A percentile compares a stretch with the other conserved stretches of the same genome.
These are phyloP conservation scores for Starmerella asiatica DNA, from an alignment of 805 yeast species.

Conservation along the genomic window DNA sequence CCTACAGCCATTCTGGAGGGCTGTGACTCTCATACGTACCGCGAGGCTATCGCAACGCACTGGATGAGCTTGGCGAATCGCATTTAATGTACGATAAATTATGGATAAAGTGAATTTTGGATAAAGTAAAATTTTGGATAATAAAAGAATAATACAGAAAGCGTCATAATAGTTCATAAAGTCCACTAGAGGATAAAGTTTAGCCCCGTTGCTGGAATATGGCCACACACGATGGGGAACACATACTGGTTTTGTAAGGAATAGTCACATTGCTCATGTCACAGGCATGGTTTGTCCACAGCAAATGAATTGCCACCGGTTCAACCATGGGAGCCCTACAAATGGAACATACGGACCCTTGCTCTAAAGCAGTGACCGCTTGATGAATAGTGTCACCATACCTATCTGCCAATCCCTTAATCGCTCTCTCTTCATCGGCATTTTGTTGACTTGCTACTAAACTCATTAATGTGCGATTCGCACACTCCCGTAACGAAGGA, in stretches of 20 bases:
- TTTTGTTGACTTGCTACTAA: neutral
- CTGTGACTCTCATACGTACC: conserved; percentile 9
- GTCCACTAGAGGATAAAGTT: too few relatives aligned
- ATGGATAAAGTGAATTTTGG: neutral
- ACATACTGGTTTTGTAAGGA: conserved; percentile 8
- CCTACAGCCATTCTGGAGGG: conserved; percentile 19
- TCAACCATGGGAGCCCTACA: conserved; percentile 5
- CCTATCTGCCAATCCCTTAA: neutral
- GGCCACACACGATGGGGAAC: conserved; percentile 6
- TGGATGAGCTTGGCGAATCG: conserved; percentile 18
- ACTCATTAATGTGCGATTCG: conserved; percentile 2
- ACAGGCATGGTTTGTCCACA: conserved; percentile 8
- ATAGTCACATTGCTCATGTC: conserved; percentile 8
- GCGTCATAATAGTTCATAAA: too few relatives aligned
- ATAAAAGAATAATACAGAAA: neutral
- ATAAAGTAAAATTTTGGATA: neutral
- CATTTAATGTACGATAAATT: conserved; percentile 1
- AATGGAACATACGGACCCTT: conserved; percentile 11
- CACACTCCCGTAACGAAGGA: conserved; percentile 13
- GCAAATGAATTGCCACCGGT: conserved; percentile 1
- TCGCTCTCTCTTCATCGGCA: neutral
- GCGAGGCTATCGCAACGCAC: conserved; percentile 19
- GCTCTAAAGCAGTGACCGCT: conserved; percentile 1
- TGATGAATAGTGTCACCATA: neutral
- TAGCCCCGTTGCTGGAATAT: neutral